Evolutionary conservation across 495 filamentous ascomycete genomes (phyloP), one percentile per base, ranked within the genome.

Genomic region (Neurospora sublineolata): DNA sequence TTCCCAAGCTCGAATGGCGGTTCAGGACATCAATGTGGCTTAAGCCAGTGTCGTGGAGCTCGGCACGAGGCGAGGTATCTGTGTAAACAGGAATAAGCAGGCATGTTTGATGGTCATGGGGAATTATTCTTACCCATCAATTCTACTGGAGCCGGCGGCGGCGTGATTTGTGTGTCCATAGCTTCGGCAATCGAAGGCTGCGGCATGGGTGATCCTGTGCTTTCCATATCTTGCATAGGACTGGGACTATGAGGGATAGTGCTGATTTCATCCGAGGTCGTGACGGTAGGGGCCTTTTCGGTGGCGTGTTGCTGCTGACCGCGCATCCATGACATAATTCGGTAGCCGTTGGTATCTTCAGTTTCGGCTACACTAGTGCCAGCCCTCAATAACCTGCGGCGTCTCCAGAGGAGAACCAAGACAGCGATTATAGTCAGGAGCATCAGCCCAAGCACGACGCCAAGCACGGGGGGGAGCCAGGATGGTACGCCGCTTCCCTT

Each of bases 401-500:
- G 84, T 14, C 88, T 82, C 72, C 83, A 90, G 14, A 90, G 81
- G 3, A 91, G 77, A 68, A 88, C 82, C 18, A 80, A 79, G 4
- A 86, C 83, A 30, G 82, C 81, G 6, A 87, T 75, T 27, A 84
- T 84, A 23, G 85, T 84, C 23, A 92, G 71, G 68, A 89, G 81
- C 39, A 91, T 76, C 2, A 93, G 81, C 10, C 90, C 90, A 2
- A 90, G 80, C 1, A 92, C 84, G 5, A 90, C 88, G 5, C 89
- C 91, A 20, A 93, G 82, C 3, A 93, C 86, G 2, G 89, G 88
- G 0, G 84, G 86, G 2, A 91, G 82, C 81, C 87, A 93, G 0
- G 76, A 77, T 5, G 90, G 89, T 12, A 88, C 81, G 5, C 86
- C 82, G n/a, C 79, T 74, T 39, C 77, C 76, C 4, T 73, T 69